Evolutionary conservation across 257 asterid species (phyloP).

Genomic region (Datura wrightii): DNA sequence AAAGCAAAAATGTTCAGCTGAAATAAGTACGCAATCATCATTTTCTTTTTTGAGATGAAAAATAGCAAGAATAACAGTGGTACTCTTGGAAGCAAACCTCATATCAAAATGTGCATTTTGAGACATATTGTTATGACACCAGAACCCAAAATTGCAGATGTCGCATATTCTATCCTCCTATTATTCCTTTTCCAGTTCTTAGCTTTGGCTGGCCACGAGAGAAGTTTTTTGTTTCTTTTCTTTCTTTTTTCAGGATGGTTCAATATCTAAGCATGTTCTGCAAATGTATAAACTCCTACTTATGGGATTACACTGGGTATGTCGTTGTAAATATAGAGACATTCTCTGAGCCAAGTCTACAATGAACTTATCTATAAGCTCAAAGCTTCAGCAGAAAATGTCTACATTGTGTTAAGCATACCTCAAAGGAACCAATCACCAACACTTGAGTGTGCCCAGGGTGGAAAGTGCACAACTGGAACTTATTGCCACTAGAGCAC

Average conservation of each 20-base stretch:
- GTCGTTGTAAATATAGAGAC: not conserved
- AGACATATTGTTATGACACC: not conserved
- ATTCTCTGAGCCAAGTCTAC: not conserved
- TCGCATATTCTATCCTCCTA: not conserved
- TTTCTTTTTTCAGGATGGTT: not conserved
- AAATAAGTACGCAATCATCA: not conserved
- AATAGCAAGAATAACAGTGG: not conserved
- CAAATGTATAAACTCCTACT: not conserved
- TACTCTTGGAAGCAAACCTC: not conserved
- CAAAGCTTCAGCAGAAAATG: not conserved
- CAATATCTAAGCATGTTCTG: not conserved
- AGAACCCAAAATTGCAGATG: not conserved
- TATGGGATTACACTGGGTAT: too few species aligned
- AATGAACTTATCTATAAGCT: not conserved
- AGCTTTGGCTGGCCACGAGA: not conserved
- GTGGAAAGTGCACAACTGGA: too few species aligned
- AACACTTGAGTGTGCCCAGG: too few species aligned
- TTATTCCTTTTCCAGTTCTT: not conserved
- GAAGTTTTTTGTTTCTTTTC: not conserved
- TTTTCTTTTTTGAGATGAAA: not conserved
- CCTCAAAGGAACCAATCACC: too few species aligned
- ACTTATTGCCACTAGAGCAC: too few species aligned
- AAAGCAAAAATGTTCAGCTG: not conserved
- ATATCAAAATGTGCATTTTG: not conserved
- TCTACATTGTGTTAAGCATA: constrained; percentile 1